These are phyloP conservation scores for Hypoxylon lenormandii DNA, from an alignment of 495 filamentous ascomycete genomes.

Conservation along the genomic window DNA sequence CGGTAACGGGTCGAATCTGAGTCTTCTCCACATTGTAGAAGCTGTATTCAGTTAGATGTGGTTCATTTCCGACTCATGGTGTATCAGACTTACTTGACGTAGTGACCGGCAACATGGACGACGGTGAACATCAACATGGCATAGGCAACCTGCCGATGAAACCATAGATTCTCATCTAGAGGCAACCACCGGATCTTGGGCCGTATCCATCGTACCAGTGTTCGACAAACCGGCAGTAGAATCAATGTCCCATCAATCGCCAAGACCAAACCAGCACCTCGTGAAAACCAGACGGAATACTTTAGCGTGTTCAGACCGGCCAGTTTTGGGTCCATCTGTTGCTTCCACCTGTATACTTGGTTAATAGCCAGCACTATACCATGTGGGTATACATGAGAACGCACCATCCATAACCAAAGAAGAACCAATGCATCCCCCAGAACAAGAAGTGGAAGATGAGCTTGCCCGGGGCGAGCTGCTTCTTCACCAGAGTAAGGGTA, in stretches of 20 bases:
- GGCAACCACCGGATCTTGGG: conserved; percentile 90
- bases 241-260: conserved; percentile 88
- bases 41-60: conserved; percentile 62
- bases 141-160: conserved; percentile 96
- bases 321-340: conserved; percentile 73
- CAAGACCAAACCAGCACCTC: conserved; percentile 87
- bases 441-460: conserved; percentile 86
- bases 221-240: conserved; percentile 93
- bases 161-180: conserved; percentile 94
- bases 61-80: background rate
- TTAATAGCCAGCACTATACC: conserved; percentile 41
- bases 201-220: conserved; percentile 81
- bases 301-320: conserved; percentile 81
- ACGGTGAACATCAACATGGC: conserved; percentile 83
- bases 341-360: conserved; percentile 73
- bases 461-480: conserved; percentile 74
- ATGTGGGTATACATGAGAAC: conserved; percentile 41
- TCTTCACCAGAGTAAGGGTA: conserved; percentile 58
- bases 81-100: conserved; percentile 83
- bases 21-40: conserved; percentile 95
- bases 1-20: conserved; percentile 81
- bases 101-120: conserved; percentile 82
- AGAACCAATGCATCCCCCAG: conserved; percentile 80
- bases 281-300: conserved; percentile 94
- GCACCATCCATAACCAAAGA: conserved; percentile 93